Base-by-base conservation (phyloP, 768 basidiomycete genomes). In the Pleurotus djamor region DNA sequence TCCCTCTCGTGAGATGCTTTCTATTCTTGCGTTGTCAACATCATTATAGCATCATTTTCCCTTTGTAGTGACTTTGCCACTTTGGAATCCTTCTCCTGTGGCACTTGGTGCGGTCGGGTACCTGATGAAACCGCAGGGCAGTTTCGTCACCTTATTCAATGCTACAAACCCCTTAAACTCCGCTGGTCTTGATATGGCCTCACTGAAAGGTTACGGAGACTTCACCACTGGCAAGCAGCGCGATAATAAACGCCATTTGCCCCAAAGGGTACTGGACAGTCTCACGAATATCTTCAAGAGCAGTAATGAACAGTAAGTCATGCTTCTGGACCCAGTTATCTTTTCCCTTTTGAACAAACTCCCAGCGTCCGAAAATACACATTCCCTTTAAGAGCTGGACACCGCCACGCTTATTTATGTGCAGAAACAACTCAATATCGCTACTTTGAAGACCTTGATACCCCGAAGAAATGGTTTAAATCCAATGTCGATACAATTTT, bases 41-140 rank as follows among this genome's bases (percentile, higher is more conserved):
- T 6, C 36, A 47, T 12, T 17, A 47, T 14, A n/a, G 45, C 45
- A 17, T 47, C n/a, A 17, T 47, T 28, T 28, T 28, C 21, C 21
- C 9, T 43, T 58, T 33, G 3, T 37, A 87, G 86, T 91, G 60
- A 83, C 78, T 0, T 70, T 87, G 17, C 87, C 91, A 5, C 71
- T 92, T 5, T 94, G 91, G 91, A 78, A 75, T 4, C 92, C 92
- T 1, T 72, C 80, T 3, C 77, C 65, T 4, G 81, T 93, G 0
- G 69, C 78, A 10, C 71, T 92, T 2, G 92, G 92, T 5, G 84
- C 86, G 2, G 86, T 94, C 7, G 92, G 92, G 2, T 94, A 89
- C 68, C 72, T 92, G 28, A 77, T 76, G 36, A 89, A 87, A 64
- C 82, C 86, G 0, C 71, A 72, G n/a, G 92, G 91, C 2, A 71